Evolutionary conservation across 2,329 filamentous ascomycete genomes (phyloP), one percentile per base, ranked within the genome.

Genomic region (Cryphonectria japonica): DNA sequence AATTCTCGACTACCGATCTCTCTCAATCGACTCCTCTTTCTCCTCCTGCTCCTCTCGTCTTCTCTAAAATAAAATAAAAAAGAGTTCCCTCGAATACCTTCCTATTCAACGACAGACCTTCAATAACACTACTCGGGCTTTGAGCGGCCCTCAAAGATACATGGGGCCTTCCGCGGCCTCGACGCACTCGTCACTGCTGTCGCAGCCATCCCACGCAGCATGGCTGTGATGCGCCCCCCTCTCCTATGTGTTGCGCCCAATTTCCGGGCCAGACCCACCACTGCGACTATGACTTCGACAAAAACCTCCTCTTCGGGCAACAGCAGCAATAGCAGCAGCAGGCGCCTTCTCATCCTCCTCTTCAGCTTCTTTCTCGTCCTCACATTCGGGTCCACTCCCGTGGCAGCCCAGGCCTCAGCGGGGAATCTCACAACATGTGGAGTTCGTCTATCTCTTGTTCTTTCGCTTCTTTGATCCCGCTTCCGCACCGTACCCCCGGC

Each of bases 341-440:
- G 11, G 32, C 32, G 41, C 46, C 46, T 43, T 59, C 22, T 26
- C 50, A 22, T 37, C 34, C 8, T 29, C n/a, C 29, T 67, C 19
- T 46, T 46, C 52, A 62, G 37, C 50, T 3, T 72, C 5, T 43
- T 72, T 14, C 29, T 66, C 32, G 52, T 70, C 60, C 61, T 72
- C 14, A 39, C 67, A 11, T 46, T 70, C 52, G 60, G 65, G 29
- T 22, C 66, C 22, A 37, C 34, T 22, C 29, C 54, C 6, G 65
- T 61, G n/a, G 59, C 54, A n/a, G 71, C 68, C 52, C 68, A 72
- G 61, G 32, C 52, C 52, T 37, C 71, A 41, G 43, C 46, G 29
- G 64, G 26, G 41, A 37, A 50, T 37, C 43, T 71, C 26, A 54
- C 71, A 52, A 11, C 41, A 66, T 72, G 71, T 50, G 66, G 65